Base-by-base conservation (phyloP, 495 filamentous ascomycete species). In the Melanomma pulvis-pyrius region DNA sequence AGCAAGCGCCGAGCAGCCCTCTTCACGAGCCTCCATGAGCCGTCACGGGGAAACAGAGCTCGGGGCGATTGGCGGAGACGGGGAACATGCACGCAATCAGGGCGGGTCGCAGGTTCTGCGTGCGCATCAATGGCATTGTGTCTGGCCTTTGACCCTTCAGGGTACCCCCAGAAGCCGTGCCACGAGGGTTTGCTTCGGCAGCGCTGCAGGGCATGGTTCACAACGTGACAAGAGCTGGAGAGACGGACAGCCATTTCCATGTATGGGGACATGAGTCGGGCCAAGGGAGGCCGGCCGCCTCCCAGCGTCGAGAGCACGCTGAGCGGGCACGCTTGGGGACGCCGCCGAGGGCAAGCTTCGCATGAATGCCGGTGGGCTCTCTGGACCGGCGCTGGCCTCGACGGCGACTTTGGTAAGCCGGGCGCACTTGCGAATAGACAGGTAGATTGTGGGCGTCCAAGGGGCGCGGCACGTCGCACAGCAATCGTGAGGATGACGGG, bases 101-200 rank as follows among this genome's bases (percentile, higher is more conserved):
- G 52, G 53, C 53, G 29, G 29, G 53, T 39, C 30, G 53, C 53
- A 57, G 53, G 19, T 17, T 57, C 29, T 57, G 53, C 29, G 53
- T n/a, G 53, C 4, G 26, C 53, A 57, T 19, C 53, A 57, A 57
- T 57, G 53, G 17, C 53, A 21, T 39, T 57, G 39, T 21, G 47
- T 25, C 49, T 57, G 53, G 53, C 29, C 17, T n/a, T 6, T 17
- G 17, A 30, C 53, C 2, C 29, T 57, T 57, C 30, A 30, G 53
- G 29, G 11, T 21, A 21, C 6, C 15, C 48, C 36, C 13, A n/a
- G 29, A 41, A 30, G n/a, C 26, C 29, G 53, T 30, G 29, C 17
- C 29, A 39, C 53, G 30, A 30, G 53, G 28, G 25, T 2, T 15
- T 30, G 29, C 36, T 22, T 24, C 53, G 30, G 26, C 17, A 9